Percentiles rank a stretch among this genome's conserved stretches.
These are phyloP conservation scores for Leucosporidium scottii DNA, from an alignment of 768 basidiomycete species.

Conservation along the genomic window DNA sequence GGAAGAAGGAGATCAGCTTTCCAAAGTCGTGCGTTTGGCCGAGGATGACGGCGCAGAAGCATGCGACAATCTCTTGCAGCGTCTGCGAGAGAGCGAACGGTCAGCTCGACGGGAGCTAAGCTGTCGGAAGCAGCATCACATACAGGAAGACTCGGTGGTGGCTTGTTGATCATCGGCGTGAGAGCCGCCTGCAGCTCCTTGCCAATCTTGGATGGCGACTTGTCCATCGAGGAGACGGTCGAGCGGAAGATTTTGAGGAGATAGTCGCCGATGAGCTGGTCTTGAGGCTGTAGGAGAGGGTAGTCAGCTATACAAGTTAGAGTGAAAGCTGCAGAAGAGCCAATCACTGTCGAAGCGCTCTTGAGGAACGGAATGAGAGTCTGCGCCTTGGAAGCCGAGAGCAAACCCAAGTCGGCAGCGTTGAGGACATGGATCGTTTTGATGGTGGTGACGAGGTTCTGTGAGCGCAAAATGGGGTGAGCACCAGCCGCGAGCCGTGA, in stretches of 20 bases:
- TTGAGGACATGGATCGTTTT: conserved; percentile 76
- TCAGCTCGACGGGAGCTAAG: background rate
- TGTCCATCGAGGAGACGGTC: conserved; percentile 80
- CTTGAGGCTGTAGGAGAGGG: conserved; percentile 56
- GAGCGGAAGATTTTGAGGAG: conserved; percentile 79
- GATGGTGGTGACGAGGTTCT: conserved; percentile 58
- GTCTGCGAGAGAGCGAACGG: conserved; percentile 48
- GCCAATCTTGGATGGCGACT: conserved; percentile 80
- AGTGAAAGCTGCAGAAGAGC: background rate
- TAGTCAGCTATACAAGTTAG: background rate
- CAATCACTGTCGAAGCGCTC: conserved; percentile 63
- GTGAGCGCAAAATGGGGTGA: background rate
- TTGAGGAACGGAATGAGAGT: conserved; percentile 86
- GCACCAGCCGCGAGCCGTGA: background rate
- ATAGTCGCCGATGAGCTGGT: conserved; percentile 74
- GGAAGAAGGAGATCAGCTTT: conserved; percentile 64
- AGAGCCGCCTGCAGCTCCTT: conserved; percentile 71
- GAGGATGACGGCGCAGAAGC: conserved; percentile 77
- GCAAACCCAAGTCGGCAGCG: conserved; percentile 70
- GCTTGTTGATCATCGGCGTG: conserved; percentile 87
- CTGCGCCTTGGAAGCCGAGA: conserved; percentile 76
- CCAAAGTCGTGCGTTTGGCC: conserved; percentile 79
- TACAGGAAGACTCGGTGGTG: conserved; percentile 11
- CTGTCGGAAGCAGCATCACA: background rate
- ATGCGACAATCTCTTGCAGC: conserved; percentile 84